phyloP scores from a whole-genome alignment of 345 rosid species.

The Turnera subulata region DNA sequence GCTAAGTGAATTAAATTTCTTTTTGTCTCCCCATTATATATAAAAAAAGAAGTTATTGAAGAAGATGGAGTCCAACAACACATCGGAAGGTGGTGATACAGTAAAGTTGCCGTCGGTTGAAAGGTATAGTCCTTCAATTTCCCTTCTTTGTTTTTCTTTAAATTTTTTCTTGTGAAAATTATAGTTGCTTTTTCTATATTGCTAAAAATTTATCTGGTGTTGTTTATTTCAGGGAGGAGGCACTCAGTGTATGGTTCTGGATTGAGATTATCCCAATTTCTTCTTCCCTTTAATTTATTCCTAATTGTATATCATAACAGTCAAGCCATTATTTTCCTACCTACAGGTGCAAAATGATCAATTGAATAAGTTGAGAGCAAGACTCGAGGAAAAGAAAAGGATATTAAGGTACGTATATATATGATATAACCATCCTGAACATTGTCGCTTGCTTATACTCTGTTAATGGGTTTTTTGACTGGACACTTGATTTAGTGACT shows the following conservation, averaged over 20 bases:
- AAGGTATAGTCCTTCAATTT: constrained; percentile 4
- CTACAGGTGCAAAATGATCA: constrained; percentile 10
- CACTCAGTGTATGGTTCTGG: constrained; percentile 9
- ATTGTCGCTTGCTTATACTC: neutral
- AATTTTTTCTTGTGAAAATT: no score
- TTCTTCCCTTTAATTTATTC: neutral
- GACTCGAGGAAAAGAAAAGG: constrained; percentile 16
- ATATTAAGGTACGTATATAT: constrained; percentile 28
- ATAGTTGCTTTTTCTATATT: neutral
- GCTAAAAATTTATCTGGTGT: neutral
- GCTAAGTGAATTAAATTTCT: no score
- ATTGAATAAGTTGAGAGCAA: constrained; percentile 14
- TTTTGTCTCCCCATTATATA: neutral
- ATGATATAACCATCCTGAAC: no score
- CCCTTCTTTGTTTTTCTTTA: no score
- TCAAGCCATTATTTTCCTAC: neutral
- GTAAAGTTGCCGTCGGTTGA: constrained; percentile 1
- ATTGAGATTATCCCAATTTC: no score
- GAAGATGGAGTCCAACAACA: constrained; percentile 6
- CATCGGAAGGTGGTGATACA: neutral
- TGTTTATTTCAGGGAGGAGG: constrained; percentile 14
- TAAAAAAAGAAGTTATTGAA: constrained; percentile 15
- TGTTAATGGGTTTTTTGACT: neutral
- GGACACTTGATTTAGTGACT: constrained; percentile 14
- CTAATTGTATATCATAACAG: neutral